Evolutionary conservation across 1,284 basidiomycete genomes (phyloP).

Genomic region (Cutaneotrichosporon spelunceum): DNA sequence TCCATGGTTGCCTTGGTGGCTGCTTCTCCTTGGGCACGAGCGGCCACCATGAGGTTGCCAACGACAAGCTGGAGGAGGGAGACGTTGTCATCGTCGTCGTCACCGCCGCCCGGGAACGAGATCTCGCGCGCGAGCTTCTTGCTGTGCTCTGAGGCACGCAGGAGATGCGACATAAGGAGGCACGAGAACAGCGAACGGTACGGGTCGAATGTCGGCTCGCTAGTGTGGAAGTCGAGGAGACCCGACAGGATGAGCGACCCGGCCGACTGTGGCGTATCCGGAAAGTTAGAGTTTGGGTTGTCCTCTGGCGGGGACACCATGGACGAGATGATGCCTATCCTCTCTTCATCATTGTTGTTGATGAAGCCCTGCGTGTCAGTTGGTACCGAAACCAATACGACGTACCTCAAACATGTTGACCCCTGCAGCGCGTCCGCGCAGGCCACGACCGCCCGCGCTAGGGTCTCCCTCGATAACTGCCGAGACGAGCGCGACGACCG

Average conservation of each 20-base stretch:
- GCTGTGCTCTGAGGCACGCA: conserved; percentile 57
- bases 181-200: conserved; percentile 56
- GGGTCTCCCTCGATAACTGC: conserved; percentile 47
- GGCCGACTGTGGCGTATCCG: conserved; percentile 45
- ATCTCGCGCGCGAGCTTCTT: conserved; percentile 57
- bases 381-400: neutral
- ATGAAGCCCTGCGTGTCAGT: conserved; percentile 39
- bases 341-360: conserved; percentile 49
- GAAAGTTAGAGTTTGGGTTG: conserved; percentile 30
- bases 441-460: conserved; percentile 37
- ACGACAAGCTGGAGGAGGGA: conserved; percentile 57
- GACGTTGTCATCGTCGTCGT: conserved; percentile 56
- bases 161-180: conserved; percentile 56
- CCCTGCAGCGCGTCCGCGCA: conserved; percentile 52
- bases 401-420: conserved; percentile 54
- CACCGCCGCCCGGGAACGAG: conserved; percentile 45
- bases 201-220: conserved; percentile 52
- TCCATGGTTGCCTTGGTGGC: conserved; percentile 48
- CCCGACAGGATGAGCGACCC: conserved; percentile 56
- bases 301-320: conserved; percentile 36
- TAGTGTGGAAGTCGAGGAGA: conserved; percentile 51
- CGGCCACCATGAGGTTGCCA: conserved; percentile 63
- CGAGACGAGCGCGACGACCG: conserved; percentile 50
- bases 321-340: conserved; percentile 50
- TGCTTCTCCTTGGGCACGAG: conserved; percentile 55